Base-by-base conservation (phyloP, 225 moss, liverwort and hornwort genomes). In the Polytrichum commune region DNA sequence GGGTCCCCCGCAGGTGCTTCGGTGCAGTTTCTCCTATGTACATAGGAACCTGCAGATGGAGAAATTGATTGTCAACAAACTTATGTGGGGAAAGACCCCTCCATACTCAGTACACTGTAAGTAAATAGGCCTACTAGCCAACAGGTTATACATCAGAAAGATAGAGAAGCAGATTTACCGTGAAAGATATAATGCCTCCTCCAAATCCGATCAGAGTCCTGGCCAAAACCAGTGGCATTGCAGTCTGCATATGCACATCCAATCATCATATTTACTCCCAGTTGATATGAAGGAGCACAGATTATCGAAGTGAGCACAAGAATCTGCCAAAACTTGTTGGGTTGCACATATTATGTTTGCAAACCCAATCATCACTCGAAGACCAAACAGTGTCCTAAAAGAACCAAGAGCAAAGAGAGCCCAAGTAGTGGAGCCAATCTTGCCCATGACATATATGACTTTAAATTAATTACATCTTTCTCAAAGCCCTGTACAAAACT, bases 1-100 rank as follows among this genome's bases (percentile, higher is more conserved):
- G 86, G 29, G 77, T 62, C 54, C 95, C 95, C 62, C 95, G 88
- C 78, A 95, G 71, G 84, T 91, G 91, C 73, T 78, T 76, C 29
- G 95, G 95, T 57, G 93, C 78, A 54, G 85, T 91, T 71, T 95
- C 95, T 64, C 81, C 91, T 18, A 91, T 80, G 64, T 89, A 85
- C 71, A 80, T 78, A 56, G 95, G 93, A 16, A 90, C 91, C 95
- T 95, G 80, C 27, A 67, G 4, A 61, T 33, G 4, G 16, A 30
- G 5, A 67, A 23, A 54, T 30, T 9, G 62, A 28, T 63, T 63
- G 60, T 60, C 60, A 60, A 9, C 60, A 46, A 46, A 46, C 1
- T 46, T 16, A 46, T 46, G 46, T 16, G 1, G 16, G 46, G 46
- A 16, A 46, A 16, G 46, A 46, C 13, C 46, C 16, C 46, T 46